A percentile compares a stretch with the other conserved stretches of the same genome.
Evolutionary conservation across 768 basidiomycete genomes (phyloP).

Genomic region (Jaapia argillacea): DNA sequence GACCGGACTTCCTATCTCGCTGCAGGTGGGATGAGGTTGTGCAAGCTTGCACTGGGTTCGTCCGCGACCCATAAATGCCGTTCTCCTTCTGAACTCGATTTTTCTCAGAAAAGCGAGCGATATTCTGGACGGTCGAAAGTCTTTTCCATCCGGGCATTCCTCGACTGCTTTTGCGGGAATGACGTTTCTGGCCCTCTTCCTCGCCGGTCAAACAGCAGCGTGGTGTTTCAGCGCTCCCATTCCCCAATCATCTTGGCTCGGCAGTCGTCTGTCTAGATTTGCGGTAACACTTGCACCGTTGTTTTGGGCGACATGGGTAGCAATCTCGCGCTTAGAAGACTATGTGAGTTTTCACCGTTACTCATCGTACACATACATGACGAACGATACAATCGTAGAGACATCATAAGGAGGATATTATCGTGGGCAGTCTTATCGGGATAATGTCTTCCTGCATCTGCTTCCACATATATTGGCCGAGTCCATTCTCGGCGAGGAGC

Average conservation of each 20-base stretch:
- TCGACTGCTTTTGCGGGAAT: slow-evolving; percentile 59
- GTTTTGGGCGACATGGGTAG: slow-evolving; percentile 49
- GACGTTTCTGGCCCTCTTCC: slow-evolving; percentile 49
- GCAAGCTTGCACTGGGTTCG: slow-evolving; percentile 46
- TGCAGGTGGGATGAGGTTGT: slow-evolving; percentile 47
- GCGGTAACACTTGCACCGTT: slow-evolving; percentile 42
- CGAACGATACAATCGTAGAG: slow-evolving; percentile 29
- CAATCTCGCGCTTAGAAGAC: slow-evolving; percentile 52
- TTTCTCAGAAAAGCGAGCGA: slow-evolving; percentile 19
- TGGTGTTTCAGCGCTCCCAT: slow-evolving; percentile 37
- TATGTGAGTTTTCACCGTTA: slow-evolving; percentile 34
- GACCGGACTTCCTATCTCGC: slow-evolving; percentile 58
- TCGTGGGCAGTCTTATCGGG: slow-evolving; percentile 53
- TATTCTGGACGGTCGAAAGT: slow-evolving; percentile 32
- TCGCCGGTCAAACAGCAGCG: slow-evolving; percentile 56
- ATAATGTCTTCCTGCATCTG: slow-evolving; percentile 34
- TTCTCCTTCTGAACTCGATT: slow-evolving; percentile 1
- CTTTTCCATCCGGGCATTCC: slow-evolving; percentile 65
- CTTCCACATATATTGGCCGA: slow-evolving; percentile 60
- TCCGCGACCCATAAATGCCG: not conserved
- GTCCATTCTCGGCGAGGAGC: slow-evolving; percentile 35
- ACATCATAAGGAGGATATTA: slow-evolving; percentile 62
- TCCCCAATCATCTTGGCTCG: slow-evolving; percentile 24
- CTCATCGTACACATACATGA: not conserved
- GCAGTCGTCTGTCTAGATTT: slow-evolving; percentile 38